Evolutionary conservation across 495 filamentous ascomycete genomes (phyloP).

Genomic region (Tuber magnatum): DNA sequence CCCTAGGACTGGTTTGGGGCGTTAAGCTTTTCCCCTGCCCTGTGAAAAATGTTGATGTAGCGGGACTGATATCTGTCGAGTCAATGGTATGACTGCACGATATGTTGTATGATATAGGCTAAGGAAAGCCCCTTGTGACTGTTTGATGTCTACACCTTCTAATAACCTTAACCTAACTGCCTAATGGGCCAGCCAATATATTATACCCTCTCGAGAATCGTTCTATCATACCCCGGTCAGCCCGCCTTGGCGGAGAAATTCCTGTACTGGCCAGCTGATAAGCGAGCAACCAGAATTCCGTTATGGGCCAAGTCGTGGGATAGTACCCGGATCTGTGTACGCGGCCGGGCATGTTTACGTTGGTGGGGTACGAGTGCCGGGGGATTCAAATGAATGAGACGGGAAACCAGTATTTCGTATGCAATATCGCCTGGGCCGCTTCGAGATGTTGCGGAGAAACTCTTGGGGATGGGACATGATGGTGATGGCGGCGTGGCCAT

Average conservation of each 20-base stretch:
- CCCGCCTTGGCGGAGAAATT: not conserved
- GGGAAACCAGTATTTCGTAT: not conserved
- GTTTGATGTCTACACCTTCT: not conserved
- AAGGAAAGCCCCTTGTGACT: not conserved
- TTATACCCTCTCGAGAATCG: not conserved
- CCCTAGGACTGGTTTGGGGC: not conserved
- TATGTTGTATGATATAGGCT: not conserved
- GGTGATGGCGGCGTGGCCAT: too few species aligned
- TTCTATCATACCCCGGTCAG: not conserved
- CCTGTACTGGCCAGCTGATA: not conserved
- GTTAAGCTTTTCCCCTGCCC: not conserved
- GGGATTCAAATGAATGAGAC: too few species aligned
- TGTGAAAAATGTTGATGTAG: not conserved
- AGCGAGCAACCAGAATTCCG: not conserved
- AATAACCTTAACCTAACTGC: not conserved
- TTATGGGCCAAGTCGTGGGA: not conserved
- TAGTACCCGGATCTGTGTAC: not conserved
- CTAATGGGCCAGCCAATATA: not conserved
- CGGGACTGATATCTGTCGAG: not conserved
- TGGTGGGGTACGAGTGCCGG: not conserved
- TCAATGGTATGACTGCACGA: not conserved
- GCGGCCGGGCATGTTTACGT: too few species aligned
- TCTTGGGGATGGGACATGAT: not conserved
- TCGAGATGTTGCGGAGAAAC: not conserved
- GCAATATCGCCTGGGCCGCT: not conserved